Percentiles rank a stretch among this genome's conserved stretches.
These are phyloP conservation scores for Nothophoma quercina DNA, from an alignment of 2,329 filamentous ascomycete species.

Conservation along the genomic window DNA sequence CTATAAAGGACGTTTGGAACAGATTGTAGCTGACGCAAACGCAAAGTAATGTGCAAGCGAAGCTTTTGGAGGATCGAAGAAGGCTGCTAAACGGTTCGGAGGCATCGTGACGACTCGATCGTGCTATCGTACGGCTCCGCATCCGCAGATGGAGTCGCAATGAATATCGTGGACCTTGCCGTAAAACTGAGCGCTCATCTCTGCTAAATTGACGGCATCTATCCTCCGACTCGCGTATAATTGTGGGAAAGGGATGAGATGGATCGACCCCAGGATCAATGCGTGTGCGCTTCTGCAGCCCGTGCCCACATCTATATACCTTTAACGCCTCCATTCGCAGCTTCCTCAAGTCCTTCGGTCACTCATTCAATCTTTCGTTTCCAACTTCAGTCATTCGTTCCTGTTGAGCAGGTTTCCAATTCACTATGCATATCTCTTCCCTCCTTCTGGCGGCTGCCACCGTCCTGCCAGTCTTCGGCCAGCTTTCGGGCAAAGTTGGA, in stretches of 20 bases:
- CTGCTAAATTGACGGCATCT: too few relatives aligned
- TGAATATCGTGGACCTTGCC: too few relatives aligned
- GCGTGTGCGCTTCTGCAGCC: neutral
- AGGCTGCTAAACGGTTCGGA: neutral
- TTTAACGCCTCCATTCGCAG: neutral
- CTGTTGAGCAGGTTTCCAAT: conserved; percentile 34
- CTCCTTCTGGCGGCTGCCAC: conserved; percentile 33
- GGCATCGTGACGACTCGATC: too few relatives aligned
- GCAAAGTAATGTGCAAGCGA: neutral
- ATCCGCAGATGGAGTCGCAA: too few relatives aligned
- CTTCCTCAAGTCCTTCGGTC: conserved; percentile 1
- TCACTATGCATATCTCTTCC: conserved; percentile 36
- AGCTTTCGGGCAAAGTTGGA: conserved; percentile 47
- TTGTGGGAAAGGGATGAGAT: neutral
- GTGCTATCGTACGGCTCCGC: neutral
- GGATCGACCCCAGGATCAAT: conserved; percentile 14
- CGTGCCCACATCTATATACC: conserved; percentile 3
- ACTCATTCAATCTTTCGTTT: conserved; percentile 12
- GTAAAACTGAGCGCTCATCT: neutral
- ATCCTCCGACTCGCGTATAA: neutral
- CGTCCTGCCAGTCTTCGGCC: conserved; percentile 34
- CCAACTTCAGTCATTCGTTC: conserved; percentile 17
- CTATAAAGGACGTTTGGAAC: neutral
- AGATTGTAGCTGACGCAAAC: neutral
- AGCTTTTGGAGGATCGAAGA: neutral